Evolutionary conservation across 2,329 filamentous ascomycete genomes (phyloP).

Genomic region (Mycosphaerella arachidis): DNA sequence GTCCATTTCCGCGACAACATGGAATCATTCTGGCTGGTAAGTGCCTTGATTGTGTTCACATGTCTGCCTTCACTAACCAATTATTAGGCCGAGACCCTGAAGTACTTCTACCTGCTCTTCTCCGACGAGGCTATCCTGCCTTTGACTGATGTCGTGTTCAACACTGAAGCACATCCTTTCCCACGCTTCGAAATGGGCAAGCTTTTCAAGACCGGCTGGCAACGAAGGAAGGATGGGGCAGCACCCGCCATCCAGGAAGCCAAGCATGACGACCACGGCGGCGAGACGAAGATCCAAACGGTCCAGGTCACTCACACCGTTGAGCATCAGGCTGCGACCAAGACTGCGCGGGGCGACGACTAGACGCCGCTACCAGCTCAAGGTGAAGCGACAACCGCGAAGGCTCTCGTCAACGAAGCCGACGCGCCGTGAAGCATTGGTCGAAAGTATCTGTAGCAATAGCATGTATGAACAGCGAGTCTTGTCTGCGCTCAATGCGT

Average conservation of each 20-base stretch:
- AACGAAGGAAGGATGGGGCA: slow-evolving; percentile 52
- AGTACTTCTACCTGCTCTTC: slow-evolving; percentile 96
- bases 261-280: slow-evolving; percentile 8
- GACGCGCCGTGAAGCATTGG: neutral
- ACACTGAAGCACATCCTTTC: slow-evolving; percentile 90
- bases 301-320: slow-evolving; percentile 22
- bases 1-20: slow-evolving; percentile 77
- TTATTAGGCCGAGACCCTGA: slow-evolving; percentile 80
- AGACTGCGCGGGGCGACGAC: neutral
- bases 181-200: slow-evolving; percentile 78
- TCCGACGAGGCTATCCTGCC: slow-evolving; percentile 77
- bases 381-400: neutral
- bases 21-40: slow-evolving; percentile 97
- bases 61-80: neutral
- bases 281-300: slow-evolving; percentile 14
- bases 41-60: slow-evolving; percentile 30
- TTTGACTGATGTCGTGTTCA: slow-evolving; percentile 82
- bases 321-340: slow-evolving; percentile 7
- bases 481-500: no score
- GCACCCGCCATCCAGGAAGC: slow-evolving; percentile 5
- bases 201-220: slow-evolving; percentile 77
- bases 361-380: neutral
- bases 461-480: neutral
- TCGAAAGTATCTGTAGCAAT: neutral
- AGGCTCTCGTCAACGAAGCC: neutral